A percentile compares a stretch with the other conserved stretches of the same genome.
Evolutionary conservation across 371 early-diverging fungal species (phyloP).

Genomic region (Lichtheimia hyalospora): DNA sequence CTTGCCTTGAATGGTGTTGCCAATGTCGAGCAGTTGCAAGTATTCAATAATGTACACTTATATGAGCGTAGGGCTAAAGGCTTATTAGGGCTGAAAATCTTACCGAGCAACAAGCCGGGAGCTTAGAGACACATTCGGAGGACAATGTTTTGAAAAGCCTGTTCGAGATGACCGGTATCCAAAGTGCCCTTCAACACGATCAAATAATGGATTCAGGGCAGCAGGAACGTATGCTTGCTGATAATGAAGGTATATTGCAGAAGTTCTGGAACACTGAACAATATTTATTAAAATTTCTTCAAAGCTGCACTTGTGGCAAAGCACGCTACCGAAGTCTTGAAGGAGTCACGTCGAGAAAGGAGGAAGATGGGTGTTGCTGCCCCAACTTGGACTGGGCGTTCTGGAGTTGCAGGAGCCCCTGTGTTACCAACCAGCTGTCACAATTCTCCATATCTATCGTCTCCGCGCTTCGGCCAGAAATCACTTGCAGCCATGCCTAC

Average conservation of each 20-base stretch:
- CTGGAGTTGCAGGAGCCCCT: constrained; percentile 64
- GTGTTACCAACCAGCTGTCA: constrained; percentile 3
- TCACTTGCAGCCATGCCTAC: constrained; percentile 15
- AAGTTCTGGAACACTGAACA: background rate
- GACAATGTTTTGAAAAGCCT: constrained; percentile 68
- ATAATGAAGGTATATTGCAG: constrained; percentile 64
- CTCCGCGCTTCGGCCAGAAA: constrained; percentile 48
- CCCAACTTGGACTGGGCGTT: constrained; percentile 74
- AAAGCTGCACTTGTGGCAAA: constrained; percentile 56
- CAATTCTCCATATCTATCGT: constrained; percentile 23
- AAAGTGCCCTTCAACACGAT: constrained; percentile 88
- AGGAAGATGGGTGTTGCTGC: constrained; percentile 45
- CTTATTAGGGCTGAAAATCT: too few relatives aligned
- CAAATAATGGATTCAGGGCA: constrained; percentile 71
- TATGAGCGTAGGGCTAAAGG: background rate
- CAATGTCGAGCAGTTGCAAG: constrained; percentile 61
- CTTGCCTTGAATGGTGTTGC: constrained; percentile 48
- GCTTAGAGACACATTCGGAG: constrained; percentile 22
- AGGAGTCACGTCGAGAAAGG: constrained; percentile 15
- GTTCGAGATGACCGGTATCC: constrained; percentile 82
- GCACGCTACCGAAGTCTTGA: constrained; percentile 55
- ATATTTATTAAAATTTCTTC: too few relatives aligned
- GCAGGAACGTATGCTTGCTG: constrained; percentile 67
- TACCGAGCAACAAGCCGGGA: constrained; percentile 25
- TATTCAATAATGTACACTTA: background rate